A percentile compares a stretch with the other conserved stretches of the same genome.
Conservation (phyloP, 768 basidiomycete species). For the Agrocybe pediades region DNA sequence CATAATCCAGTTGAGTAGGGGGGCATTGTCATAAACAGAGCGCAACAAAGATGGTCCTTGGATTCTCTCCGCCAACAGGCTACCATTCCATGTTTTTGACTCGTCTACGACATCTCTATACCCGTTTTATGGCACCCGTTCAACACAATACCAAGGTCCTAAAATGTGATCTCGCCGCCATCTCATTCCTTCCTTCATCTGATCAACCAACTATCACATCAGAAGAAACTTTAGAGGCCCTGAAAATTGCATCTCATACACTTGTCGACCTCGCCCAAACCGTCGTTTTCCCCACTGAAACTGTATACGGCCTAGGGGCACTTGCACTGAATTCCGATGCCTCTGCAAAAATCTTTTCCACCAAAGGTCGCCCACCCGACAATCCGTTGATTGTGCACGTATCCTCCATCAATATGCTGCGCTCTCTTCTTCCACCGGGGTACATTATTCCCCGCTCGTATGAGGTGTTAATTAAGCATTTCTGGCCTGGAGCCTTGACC, state of each 20-base stretch:
- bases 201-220: constrained; percentile 52
- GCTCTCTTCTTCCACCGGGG: constrained; percentile 64
- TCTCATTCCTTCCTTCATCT: constrained; percentile 50
- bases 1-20: background rate
- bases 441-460: constrained; percentile 70
- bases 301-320: constrained; percentile 97
- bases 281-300: constrained; percentile 96
- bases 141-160: constrained; percentile 44
- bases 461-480: constrained; percentile 70
- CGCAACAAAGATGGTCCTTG: constrained; percentile 12
- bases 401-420: constrained; percentile 82
- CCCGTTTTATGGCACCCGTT: constrained; percentile 22
- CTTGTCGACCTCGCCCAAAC: constrained; percentile 50
- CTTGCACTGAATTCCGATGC: constrained; percentile 69
- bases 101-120: constrained; percentile 32
- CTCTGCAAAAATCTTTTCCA: constrained; percentile 73
- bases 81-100: constrained; percentile 29
- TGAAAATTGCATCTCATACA: constrained; percentile 57
- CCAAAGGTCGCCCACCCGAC: constrained; percentile 91
- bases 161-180: constrained; percentile 62
- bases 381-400: constrained; percentile 98
- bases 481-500: constrained; percentile 96
- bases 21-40: constrained; percentile 9
- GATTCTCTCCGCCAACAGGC: constrained; percentile 1
- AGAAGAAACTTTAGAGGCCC: constrained; percentile 49